Conservation (phyloP, 192 early-diverging fungal genomes). For the Geosiphon pyriformis region DNA sequence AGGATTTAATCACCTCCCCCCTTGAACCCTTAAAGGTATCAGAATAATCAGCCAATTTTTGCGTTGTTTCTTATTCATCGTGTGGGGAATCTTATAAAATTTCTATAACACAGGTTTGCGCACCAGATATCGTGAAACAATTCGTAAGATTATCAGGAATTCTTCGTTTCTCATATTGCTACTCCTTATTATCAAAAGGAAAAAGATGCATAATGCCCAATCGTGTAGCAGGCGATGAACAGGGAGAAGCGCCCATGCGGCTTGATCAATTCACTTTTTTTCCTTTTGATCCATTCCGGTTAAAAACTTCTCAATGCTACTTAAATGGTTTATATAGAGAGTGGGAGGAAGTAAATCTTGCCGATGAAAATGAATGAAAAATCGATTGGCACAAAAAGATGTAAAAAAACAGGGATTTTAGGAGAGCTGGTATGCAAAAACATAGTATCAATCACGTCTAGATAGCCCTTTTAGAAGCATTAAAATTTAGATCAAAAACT, state of each 20-base stretch:
- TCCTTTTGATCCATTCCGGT: slow-evolving; percentile 87
- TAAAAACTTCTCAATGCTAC: slow-evolving; percentile 63
- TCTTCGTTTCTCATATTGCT: slow-evolving; percentile 83
- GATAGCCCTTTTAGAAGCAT: too few relatives aligned
- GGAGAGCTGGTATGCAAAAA: too few relatives aligned
- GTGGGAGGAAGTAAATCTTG: slow-evolving; percentile 64
- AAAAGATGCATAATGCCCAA: background rate
- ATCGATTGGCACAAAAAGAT: too few relatives aligned
- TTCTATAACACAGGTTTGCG: slow-evolving; percentile 71
- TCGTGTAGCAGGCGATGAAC: background rate
- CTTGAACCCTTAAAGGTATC: slow-evolving; percentile 70
- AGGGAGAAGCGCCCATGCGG: background rate
- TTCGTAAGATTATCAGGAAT: slow-evolving; percentile 78
- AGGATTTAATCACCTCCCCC: slow-evolving; percentile 66
- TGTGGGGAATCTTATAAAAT: background rate
- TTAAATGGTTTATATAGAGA: slow-evolving; percentile 72
- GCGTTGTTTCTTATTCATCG: background rate
- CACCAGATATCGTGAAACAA: slow-evolving; percentile 72
- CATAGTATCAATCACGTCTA: too few relatives aligned
- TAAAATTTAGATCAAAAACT: too few relatives aligned
- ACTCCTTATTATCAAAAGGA: slow-evolving; percentile 49
- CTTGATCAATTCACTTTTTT: slow-evolving; percentile 59
- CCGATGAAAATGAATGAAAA: slow-evolving; percentile 50
- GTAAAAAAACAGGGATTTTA: too few relatives aligned
- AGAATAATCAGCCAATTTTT: background rate